phyloP scores from a whole-genome alignment of 371 early-diverging fungal genomes.

The Fennellomyces sp. region DNA sequence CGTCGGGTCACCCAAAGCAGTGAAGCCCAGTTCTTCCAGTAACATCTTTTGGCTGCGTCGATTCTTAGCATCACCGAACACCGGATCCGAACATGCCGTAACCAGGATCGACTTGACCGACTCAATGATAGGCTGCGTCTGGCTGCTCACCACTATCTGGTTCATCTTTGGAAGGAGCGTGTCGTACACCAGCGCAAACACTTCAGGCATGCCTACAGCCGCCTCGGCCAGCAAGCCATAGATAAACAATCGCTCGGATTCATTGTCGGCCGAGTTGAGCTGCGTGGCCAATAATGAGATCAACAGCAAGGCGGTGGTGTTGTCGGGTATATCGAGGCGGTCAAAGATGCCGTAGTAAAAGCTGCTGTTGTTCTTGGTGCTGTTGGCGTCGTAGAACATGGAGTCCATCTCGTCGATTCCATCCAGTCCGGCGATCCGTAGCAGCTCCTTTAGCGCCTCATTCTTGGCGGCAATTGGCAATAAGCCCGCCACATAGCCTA shows the following conservation, averaged over 20 bases:
- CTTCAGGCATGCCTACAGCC: constrained; percentile 74
- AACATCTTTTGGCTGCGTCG: constrained; percentile 50
- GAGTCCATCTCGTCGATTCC: constrained; percentile 37
- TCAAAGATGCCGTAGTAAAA: constrained; percentile 70
- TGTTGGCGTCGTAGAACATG: neutral
- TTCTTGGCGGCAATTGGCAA: constrained; percentile 72
- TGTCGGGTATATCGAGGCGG: constrained; percentile 65
- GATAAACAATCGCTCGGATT: constrained; percentile 82
- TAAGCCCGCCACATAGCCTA: constrained; percentile 79
- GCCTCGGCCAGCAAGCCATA: constrained; percentile 86
- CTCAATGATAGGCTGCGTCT: constrained; percentile 71
- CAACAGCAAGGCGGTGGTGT: constrained; percentile 72
- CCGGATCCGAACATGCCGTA: constrained; percentile 71
- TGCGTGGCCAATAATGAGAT: constrained; percentile 81
- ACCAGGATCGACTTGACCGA: constrained; percentile 80
- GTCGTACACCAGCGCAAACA: constrained; percentile 78
- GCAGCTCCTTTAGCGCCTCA: constrained; percentile 62
- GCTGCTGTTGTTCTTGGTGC: constrained; percentile 27
- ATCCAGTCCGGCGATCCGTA: constrained; percentile 64
- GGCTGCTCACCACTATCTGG: constrained; percentile 70
- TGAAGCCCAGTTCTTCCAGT: constrained; percentile 60
- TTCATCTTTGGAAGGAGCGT: constrained; percentile 78
- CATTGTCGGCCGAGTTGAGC: constrained; percentile 82
- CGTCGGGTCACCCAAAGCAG: constrained; percentile 43
- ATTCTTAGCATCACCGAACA: constrained; percentile 48